Conservation (phyloP, 2,329 filamentous ascomycete genomes). For the Knoxdaviesia proteae region DNA sequence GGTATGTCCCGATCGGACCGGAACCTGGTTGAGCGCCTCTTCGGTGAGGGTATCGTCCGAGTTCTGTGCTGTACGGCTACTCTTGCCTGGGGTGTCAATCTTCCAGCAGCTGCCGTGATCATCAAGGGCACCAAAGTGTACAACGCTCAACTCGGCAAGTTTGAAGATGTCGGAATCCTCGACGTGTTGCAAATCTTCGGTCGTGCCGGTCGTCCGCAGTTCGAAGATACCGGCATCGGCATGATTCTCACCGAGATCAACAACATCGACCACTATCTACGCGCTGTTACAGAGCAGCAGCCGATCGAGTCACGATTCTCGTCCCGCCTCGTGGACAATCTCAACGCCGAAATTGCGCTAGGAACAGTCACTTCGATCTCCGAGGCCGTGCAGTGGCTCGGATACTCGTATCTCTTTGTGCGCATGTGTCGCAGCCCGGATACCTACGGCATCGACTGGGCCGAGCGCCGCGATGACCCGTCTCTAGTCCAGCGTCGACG, state of each 20-base stretch:
- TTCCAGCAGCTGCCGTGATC: slow-evolving; percentile 86
- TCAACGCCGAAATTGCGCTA: slow-evolving; percentile 85
- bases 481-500: slow-evolving; percentile 68
- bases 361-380: slow-evolving; percentile 88
- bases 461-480: slow-evolving; percentile 74
- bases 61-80: slow-evolving; percentile 97
- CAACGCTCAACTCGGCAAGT: slow-evolving; percentile 89
- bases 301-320: slow-evolving; percentile 97
- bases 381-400: slow-evolving; percentile 91
- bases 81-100: slow-evolving; percentile 94
- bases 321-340: slow-evolving; percentile 78
- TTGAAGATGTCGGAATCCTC: slow-evolving; percentile 85
- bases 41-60: slow-evolving; percentile 79
- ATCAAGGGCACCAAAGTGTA: slow-evolving; percentile 98
- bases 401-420: slow-evolving; percentile 93
- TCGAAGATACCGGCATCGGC: slow-evolving; percentile 91
- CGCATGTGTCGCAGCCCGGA: slow-evolving; percentile 86
- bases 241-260: slow-evolving; percentile 97
- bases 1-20: slow-evolving; percentile 89
- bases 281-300: slow-evolving; percentile 83
- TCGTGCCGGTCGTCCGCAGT: slow-evolving; percentile 91
- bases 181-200: slow-evolving; percentile 97
- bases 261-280: slow-evolving; percentile 75
- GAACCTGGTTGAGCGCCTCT: slow-evolving; percentile 87
- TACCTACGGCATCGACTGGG: slow-evolving; percentile 88